Evolutionary conservation across 177 flowering plant genomes (phyloP).

Genomic region (Vitis hybrid): DNA sequence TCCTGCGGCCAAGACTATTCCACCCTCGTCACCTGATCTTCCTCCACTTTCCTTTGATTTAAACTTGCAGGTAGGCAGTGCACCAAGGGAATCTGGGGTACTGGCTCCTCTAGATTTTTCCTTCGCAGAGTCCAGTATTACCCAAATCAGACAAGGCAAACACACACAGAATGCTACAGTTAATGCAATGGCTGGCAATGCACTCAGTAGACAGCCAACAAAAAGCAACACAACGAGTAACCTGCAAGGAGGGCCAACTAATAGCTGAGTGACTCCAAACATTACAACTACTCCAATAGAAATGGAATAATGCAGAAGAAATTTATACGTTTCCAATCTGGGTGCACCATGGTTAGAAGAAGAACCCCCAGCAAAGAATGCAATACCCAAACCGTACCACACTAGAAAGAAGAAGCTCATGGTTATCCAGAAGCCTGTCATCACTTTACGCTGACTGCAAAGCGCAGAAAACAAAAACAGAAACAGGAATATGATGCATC

Average conservation of each 20-base stretch:
- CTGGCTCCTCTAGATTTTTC: constrained; percentile 6
- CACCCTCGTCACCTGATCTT: too few species aligned
- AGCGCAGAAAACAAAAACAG: too few species aligned
- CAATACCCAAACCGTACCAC: constrained; percentile 10
- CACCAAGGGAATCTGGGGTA: neutral
- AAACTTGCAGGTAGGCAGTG: too few species aligned
- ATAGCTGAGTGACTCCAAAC: neutral
- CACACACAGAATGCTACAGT: constrained; percentile 5
- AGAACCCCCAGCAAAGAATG: neutral
- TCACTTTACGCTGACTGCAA: too few species aligned
- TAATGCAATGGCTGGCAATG: constrained; percentile 1
- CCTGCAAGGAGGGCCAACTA: constrained; percentile 4
- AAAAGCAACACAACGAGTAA: neutral
- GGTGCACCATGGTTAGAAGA: constrained; percentile 8
- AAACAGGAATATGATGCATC: too few species aligned
- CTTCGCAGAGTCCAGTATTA: neutral
- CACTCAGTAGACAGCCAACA: constrained; percentile 3
- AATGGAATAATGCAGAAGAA: neutral
- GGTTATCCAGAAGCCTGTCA: constrained; percentile 1
- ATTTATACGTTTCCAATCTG: neutral
- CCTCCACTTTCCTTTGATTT: too few species aligned
- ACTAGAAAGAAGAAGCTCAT: constrained; percentile 10
- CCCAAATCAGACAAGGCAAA: constrained; percentile 5
- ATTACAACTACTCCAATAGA: neutral
- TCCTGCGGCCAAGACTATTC: too few species aligned